Evolutionary conservation across 148 eudicot genomes (phyloP).

Genomic region (Rhododendron henanense): DNA sequence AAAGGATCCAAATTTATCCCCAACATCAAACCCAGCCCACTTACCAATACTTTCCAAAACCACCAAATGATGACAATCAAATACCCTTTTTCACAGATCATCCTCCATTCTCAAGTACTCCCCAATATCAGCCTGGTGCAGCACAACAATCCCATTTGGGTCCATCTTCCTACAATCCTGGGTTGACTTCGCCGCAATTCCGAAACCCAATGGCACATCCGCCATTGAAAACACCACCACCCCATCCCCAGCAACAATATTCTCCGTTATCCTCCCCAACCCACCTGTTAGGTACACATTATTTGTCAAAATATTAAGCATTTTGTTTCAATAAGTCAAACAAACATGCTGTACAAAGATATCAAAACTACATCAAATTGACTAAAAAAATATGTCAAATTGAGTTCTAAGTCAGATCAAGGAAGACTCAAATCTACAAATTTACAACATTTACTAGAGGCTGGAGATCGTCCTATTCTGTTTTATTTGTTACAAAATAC

Average conservation of each 20-base stretch:
- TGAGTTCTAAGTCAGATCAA: not conserved
- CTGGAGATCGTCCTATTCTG: not conserved
- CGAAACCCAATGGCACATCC: conserved; percentile 88
- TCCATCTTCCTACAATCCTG: conserved; percentile 77
- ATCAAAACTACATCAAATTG: not conserved
- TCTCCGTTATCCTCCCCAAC: conserved; percentile 90
- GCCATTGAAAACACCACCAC: conserved; percentile 87
- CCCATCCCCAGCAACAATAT: conserved; percentile 63
- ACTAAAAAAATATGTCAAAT: not conserved
- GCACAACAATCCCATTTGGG: conserved; percentile 83
- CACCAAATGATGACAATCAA: not conserved
- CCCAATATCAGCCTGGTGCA: conserved; percentile 83
- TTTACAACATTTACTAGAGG: too few species aligned
- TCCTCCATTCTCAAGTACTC: conserved; percentile 91
- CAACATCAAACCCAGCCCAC: conserved; percentile 1
- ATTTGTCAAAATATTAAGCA: not conserved
- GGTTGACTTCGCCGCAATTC: conserved; percentile 69
- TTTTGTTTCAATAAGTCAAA: not conserved
- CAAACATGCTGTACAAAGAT: not conserved
- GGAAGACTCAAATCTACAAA: not conserved
- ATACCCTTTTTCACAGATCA: conserved; percentile 47
- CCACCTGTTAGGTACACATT: conserved; percentile 19
- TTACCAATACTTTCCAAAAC: conserved; percentile 9
- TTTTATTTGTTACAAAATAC: too few species aligned
- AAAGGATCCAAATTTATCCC: not conserved